phyloP scores from a whole-genome alignment of 2,329 filamentous ascomycete species.

The Alternaria dauci region DNA sequence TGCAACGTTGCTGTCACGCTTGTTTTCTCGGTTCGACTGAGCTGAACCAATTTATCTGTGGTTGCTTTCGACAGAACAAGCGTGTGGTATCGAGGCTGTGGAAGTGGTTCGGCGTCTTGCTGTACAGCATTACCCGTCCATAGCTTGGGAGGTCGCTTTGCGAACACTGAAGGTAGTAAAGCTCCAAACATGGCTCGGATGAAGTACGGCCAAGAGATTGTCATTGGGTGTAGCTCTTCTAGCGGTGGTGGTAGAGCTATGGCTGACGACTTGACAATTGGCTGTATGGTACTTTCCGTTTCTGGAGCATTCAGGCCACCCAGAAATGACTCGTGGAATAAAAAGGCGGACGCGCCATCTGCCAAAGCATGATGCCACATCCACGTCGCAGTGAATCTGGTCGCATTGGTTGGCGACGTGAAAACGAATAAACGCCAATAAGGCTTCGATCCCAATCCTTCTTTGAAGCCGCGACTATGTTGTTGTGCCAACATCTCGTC shows the following conservation, averaged over 20 bases:
- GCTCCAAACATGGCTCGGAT: constrained; percentile 44
- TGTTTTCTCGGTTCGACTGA: constrained; percentile 50
- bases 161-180: constrained; percentile 40
- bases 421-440: constrained; percentile 57
- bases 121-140: constrained; percentile 34
- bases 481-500: constrained; percentile 50
- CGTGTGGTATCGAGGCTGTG: constrained; percentile 39
- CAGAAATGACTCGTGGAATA: constrained; percentile 57
- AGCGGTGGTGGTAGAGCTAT: constrained; percentile 51
- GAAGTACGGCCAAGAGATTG: constrained; percentile 50
- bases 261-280: constrained; percentile 22
- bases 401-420: not conserved
- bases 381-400: constrained; percentile 55
- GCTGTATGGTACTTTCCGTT: not conserved
- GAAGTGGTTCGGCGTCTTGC: constrained; percentile 16
- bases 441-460: constrained; percentile 39
- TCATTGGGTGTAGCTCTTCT: constrained; percentile 53
- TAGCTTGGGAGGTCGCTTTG: constrained; percentile 26
- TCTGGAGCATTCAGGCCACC: constrained; percentile 38
- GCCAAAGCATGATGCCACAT: constrained; percentile 57
- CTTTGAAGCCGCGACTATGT: constrained; percentile 53
- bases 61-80: constrained; percentile 43
- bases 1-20: constrained; percentile 55
- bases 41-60: constrained; percentile 40
- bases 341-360: constrained; percentile 57